These are phyloP conservation scores for Calamus simplicifolius DNA, from an alignment of 176 grass and related monocot species.

Conservation along the genomic window DNA sequence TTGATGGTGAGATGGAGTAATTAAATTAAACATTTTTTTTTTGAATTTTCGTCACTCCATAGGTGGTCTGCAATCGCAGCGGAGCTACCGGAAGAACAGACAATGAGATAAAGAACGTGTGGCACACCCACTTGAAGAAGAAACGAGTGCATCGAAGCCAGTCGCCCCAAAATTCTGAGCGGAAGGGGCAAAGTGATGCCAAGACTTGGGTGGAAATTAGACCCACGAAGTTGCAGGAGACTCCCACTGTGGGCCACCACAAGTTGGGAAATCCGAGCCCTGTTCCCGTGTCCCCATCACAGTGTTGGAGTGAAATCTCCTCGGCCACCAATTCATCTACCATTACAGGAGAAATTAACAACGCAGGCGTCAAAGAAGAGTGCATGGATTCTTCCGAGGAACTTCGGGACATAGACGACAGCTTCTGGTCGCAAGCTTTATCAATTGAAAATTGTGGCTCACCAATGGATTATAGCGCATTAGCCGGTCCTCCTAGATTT, in stretches of 20 bases:
- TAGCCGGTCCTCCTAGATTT: too few species aligned
- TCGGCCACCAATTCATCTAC: too few species aligned
- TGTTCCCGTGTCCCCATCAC: too few species aligned
- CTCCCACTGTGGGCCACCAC: too few species aligned
- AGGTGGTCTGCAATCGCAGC: constrained; percentile 4
- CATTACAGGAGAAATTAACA: not conserved
- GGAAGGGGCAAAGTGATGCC: not conserved
- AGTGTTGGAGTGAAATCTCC: too few species aligned
- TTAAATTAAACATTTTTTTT: too few species aligned
- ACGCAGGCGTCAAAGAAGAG: not conserved
- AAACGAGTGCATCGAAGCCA: not conserved
- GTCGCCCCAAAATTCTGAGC: not conserved
- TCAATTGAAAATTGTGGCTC: not conserved
- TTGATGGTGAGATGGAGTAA: too few species aligned
- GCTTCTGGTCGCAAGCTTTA: not conserved
- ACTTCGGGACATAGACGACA: not conserved
- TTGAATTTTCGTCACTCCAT: too few species aligned
- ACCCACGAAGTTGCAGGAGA: not conserved
- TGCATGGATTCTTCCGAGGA: not conserved
- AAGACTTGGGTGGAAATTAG: not conserved
- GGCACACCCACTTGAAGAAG: constrained; percentile 12
- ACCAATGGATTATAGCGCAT: too few species aligned
- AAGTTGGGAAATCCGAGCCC: too few species aligned
- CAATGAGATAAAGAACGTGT: constrained; percentile 7
- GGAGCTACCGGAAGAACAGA: not conserved